Percentiles rank a stretch among this genome's conserved stretches.
These are phyloP conservation scores for Alternaria ethzedia DNA, from an alignment of 2,329 filamentous ascomycete genomes.

Conservation along the genomic window DNA sequence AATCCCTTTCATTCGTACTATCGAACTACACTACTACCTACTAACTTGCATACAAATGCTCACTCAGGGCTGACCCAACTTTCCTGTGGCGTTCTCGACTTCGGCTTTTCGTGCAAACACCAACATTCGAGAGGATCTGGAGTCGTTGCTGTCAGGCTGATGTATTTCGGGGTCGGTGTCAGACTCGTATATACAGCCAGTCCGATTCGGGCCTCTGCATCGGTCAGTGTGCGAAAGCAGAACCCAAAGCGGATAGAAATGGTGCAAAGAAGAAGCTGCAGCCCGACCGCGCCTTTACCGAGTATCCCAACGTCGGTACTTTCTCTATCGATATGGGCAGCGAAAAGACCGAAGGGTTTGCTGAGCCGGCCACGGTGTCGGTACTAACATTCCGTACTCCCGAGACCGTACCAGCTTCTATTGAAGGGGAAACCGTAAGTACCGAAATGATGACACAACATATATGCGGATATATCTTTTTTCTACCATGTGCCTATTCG, in stretches of 20 bases:
- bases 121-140: background rate
- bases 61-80: background rate
- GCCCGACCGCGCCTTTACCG: background rate
- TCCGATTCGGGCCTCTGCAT: background rate
- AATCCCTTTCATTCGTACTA: background rate
- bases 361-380: background rate
- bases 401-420: background rate
- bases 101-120: background rate
- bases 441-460: background rate
- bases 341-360: background rate
- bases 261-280: background rate
- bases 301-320: background rate
- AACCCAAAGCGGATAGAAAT: background rate
- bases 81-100: background rate
- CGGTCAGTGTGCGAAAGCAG: background rate
- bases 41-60: background rate
- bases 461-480: background rate
- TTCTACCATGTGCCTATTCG: no score
- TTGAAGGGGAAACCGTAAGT: background rate
- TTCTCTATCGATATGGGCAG: background rate
- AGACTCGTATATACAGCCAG: background rate
- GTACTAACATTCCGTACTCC: background rate
- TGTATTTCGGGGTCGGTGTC: background rate
- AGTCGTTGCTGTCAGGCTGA: background rate
- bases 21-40: background rate